Percentiles rank a stretch among this genome's conserved stretches.
These are phyloP conservation scores for Trametes elegans DNA, from an alignment of 768 basidiomycete species.

Conservation along the genomic window DNA sequence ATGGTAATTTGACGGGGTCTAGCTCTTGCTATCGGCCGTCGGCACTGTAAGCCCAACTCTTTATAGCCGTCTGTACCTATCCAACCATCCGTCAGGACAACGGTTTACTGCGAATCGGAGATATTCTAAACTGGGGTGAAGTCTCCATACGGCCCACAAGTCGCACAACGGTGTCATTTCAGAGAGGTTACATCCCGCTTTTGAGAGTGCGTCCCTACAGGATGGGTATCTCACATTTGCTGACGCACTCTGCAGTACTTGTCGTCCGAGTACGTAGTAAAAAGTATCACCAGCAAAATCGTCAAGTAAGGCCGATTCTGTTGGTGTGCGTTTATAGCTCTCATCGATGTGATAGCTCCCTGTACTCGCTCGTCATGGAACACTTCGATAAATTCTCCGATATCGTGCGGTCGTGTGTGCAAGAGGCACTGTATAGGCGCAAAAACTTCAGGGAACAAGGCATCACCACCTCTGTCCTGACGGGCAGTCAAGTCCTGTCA, in stretches of 20 bases:
- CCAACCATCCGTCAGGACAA: conserved; percentile 39
- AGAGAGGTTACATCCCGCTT: conserved; percentile 52
- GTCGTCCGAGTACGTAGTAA: conserved; percentile 56
- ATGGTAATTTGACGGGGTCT: not conserved
- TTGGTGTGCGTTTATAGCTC: not conserved
- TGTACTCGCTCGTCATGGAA: conserved; percentile 15
- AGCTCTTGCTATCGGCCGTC: conserved; percentile 40
- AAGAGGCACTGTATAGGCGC: conserved; percentile 24
- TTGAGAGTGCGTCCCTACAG: conserved; percentile 39
- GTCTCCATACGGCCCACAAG: conserved; percentile 39
- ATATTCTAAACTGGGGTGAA: conserved; percentile 45
- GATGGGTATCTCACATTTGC: not conserved
- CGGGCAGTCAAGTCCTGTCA: conserved; percentile 43
- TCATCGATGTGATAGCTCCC: not conserved
- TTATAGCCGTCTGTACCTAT: too few relatives aligned
- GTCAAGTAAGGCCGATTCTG: conserved; percentile 44
- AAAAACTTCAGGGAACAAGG: conserved; percentile 37
- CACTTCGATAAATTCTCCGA: conserved; percentile 38
- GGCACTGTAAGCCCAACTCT: conserved; percentile 39
- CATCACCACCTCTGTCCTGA: conserved; percentile 16
- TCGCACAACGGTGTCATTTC: conserved; percentile 48
- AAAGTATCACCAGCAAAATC: conserved; percentile 48
- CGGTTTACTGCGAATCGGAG: conserved; percentile 46
- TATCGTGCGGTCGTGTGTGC: conserved; percentile 42
- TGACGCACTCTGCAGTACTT: conserved; percentile 42